Conservation (phyloP, 306 rosid genomes). For the Trichosanthes cucumerina region DNA sequence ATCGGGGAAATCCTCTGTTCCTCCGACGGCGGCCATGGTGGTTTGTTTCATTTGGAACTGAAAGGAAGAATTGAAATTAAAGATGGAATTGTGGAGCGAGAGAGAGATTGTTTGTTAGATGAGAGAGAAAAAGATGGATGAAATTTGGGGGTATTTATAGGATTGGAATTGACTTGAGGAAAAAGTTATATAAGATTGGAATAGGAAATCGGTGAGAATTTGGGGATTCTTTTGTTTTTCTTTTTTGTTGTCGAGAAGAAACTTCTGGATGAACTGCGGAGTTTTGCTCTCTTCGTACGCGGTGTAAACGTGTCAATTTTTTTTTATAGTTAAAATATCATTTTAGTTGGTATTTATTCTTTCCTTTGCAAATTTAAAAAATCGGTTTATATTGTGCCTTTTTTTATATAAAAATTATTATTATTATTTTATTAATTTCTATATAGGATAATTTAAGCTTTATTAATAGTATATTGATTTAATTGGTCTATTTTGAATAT, state of each 20-base stretch:
- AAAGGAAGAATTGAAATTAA: background rate
- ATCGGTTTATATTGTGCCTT: no score
- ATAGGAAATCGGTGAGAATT: background rate
- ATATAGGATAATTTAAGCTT: no score
- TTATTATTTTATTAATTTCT: no score
- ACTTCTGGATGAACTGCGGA: background rate
- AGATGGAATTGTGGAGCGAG: background rate
- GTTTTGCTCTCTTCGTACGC: background rate
- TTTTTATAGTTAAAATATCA: no score
- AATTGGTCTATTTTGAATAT: no score
- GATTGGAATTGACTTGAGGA: background rate
- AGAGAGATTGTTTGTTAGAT: background rate
- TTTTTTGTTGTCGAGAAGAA: background rate
- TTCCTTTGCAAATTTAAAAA: no score
- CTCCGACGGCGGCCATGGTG: conserved; percentile 43
- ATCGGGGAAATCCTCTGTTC: conserved; percentile 91
- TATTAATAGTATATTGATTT: no score
- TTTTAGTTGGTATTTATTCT: no score
- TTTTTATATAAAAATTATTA: no score
- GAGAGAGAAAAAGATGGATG: background rate
- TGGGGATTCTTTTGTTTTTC: background rate
- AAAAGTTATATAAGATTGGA: background rate
- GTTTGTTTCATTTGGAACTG: no score
- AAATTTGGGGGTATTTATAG: background rate
- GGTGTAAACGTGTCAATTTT: no score